Percentiles rank a stretch among this genome's conserved stretches.
phyloP scores from a whole-genome alignment of 768 basidiomycete genomes.

The Amanita phalloides region DNA sequence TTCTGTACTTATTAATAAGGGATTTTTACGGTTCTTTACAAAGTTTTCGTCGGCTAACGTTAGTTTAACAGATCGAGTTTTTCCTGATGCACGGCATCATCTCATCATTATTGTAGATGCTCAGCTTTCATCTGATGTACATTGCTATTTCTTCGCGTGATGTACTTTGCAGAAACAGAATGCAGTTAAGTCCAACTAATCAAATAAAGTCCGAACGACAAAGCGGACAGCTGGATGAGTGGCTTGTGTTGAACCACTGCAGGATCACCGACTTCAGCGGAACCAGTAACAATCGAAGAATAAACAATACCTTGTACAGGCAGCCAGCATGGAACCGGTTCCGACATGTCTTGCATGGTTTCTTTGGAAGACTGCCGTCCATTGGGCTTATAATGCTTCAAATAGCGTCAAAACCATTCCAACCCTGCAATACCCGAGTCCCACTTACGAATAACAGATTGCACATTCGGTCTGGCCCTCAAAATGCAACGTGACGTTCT shows the following conservation, averaged over 20 bases:
- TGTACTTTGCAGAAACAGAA: neutral
- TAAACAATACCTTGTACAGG: slow-evolving; percentile 61
- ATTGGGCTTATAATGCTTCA: slow-evolving; percentile 80
- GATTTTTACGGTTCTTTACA: no score
- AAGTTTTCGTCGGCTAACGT: no score
- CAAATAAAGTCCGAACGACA: slow-evolving; percentile 74
- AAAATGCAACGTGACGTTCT: slow-evolving; percentile 88
- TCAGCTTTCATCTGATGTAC: neutral
- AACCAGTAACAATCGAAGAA: neutral
- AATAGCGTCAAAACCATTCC: neutral
- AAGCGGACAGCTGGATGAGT: slow-evolving; percentile 84
- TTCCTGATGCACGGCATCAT: no score
- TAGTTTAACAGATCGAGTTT: no score
- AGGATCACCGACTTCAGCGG: slow-evolving; percentile 2
- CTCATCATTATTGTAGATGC: no score
- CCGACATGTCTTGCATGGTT: slow-evolving; percentile 90
- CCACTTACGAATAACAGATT: slow-evolving; percentile 83
- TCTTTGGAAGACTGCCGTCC: slow-evolving; percentile 80
- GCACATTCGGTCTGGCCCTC: slow-evolving; percentile 95
- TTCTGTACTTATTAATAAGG: no score
- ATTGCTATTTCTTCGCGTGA: neutral
- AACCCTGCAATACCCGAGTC: neutral
- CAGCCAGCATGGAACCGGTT: slow-evolving; percentile 91
- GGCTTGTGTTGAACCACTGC: slow-evolving; percentile 85
- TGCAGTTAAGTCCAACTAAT: neutral